Base-by-base conservation (phyloP, 306 rosid genomes). In the Fragaria iinumae region DNA sequence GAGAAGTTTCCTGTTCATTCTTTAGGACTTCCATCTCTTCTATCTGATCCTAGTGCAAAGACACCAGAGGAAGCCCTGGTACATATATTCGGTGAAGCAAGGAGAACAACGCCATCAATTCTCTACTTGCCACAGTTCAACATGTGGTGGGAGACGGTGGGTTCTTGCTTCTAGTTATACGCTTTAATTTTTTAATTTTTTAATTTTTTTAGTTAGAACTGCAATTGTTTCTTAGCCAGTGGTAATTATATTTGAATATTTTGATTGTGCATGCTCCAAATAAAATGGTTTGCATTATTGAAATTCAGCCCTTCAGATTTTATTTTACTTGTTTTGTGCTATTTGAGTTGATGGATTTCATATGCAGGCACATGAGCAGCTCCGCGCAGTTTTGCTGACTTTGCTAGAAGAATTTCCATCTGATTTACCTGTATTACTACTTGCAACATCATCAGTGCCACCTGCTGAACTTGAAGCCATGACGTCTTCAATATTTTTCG, bases 21-120 rank as follows among this genome's bases (percentile, higher is more conserved):
- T 43, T 80, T 92, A 76, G 97, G 97, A 80, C 97, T 95, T 77
- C 93, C 97, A 65, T 90, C 99, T 73, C 92, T 95, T 72, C 90
- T 92, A 69, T 92, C 99, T 52, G 99, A 95, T 89, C 97, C 97
- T 18, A 95, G 99, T 90, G 99, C 99, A 73, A 95, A 95, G 90
- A 90, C 93, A 77, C 91, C 97, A 5, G 99, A 95, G 82, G 99
- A 95, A 86, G 98, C 98, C 2, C 73, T 95, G 80, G 99, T 95
- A 60, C 99, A 95, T 81, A 90, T 95, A 86, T 95, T 95, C 83
- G 89, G 99, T 76, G 99, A 95, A 89, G 97, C 99, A 56, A 90
- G 97, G 83, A 90, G 97, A 85, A 89, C 96, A 34, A 92, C 97
- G 11, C 99, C 99, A 44, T 92, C 99, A 44, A 90, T 95, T 76